A percentile compares a stretch with the other conserved stretches of the same genome.
Evolutionary conservation across 495 filamentous ascomycete genomes (phyloP).

Genomic region (Podospora tetraspora): DNA sequence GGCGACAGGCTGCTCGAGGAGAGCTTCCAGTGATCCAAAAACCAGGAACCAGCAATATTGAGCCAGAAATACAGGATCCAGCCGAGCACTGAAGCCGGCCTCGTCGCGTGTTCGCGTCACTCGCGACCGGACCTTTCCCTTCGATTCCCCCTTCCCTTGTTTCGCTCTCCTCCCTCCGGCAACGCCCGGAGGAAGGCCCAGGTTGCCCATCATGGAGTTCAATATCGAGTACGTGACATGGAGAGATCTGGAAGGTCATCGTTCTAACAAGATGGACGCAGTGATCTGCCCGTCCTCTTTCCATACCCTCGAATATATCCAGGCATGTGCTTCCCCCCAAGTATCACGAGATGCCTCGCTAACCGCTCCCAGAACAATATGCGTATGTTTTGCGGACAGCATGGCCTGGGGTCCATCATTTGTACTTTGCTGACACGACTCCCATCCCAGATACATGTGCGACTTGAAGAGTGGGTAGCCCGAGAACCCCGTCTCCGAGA

Average conservation of each 20-base stretch:
- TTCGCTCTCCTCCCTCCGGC: background rate
- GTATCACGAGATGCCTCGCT: background rate
- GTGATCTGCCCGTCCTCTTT: slow-evolving; percentile 90
- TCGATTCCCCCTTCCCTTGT: background rate
- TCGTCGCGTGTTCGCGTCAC: background rate
- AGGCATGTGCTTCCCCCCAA: slow-evolving; percentile 37
- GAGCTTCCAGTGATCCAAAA: background rate
- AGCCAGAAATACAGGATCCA: background rate
- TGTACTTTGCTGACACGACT: slow-evolving; percentile 2
- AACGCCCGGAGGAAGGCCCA: background rate
- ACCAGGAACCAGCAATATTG: background rate
- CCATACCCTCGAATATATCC: slow-evolving; percentile 97
- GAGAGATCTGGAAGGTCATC: background rate
- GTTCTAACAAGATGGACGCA: slow-evolving; percentile 28
- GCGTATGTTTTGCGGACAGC: slow-evolving; percentile 44
- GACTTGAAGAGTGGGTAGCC: slow-evolving; percentile 75
- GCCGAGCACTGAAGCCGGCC: background rate
- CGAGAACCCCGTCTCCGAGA: background rate
- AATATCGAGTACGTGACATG: slow-evolving; percentile 63
- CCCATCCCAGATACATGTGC: slow-evolving; percentile 73
- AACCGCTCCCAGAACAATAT: slow-evolving; percentile 69
- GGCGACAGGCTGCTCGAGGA: background rate
- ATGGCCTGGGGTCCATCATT: background rate
- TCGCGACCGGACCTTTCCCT: background rate
- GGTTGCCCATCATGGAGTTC: slow-evolving; percentile 69